Conservation (phyloP, 148 eudicot species). For the Mesembryanthemum crystallinum region DNA sequence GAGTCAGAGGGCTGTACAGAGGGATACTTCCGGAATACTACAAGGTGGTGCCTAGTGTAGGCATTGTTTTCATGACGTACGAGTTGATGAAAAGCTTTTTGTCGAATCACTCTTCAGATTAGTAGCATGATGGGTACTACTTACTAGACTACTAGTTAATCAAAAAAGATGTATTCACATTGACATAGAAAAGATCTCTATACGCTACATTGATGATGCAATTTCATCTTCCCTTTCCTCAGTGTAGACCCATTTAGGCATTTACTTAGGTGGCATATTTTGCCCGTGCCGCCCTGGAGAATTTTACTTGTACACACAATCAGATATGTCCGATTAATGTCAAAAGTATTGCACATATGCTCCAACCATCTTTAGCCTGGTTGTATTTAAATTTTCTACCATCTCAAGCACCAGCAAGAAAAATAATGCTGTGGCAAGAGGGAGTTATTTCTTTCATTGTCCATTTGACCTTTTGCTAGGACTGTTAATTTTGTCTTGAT, state of each 20-base stretch:
- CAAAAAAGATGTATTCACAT: constrained; percentile 19
- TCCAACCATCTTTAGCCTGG: neutral
- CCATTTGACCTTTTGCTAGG: no score
- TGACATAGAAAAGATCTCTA: constrained; percentile 7
- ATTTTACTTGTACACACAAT: constrained; percentile 28
- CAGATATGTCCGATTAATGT: constrained; percentile 13
- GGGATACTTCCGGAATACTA: constrained; percentile 59
- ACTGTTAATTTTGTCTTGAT: no score
- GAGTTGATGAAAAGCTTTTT: constrained; percentile 67
- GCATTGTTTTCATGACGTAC: constrained; percentile 57
- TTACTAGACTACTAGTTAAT: neutral
- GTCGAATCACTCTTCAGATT: constrained; percentile 41
- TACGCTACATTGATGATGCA: constrained; percentile 26
- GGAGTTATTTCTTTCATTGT: no score
- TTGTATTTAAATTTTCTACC: neutral
- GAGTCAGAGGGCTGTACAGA: constrained; percentile 45
- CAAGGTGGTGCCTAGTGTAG: constrained; percentile 55
- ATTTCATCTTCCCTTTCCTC: neutral
- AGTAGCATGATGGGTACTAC: constrained; percentile 19
- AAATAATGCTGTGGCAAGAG: no score
- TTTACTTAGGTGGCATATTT: constrained; percentile 21
- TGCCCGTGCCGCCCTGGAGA: neutral
- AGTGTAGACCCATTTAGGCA: no score
- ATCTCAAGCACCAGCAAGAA: no score
- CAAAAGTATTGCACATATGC: constrained; percentile 9